These are phyloP conservation scores for Phtheirospermum japonicum DNA, from an alignment of 257 asterid genomes.

Conservation along the genomic window DNA sequence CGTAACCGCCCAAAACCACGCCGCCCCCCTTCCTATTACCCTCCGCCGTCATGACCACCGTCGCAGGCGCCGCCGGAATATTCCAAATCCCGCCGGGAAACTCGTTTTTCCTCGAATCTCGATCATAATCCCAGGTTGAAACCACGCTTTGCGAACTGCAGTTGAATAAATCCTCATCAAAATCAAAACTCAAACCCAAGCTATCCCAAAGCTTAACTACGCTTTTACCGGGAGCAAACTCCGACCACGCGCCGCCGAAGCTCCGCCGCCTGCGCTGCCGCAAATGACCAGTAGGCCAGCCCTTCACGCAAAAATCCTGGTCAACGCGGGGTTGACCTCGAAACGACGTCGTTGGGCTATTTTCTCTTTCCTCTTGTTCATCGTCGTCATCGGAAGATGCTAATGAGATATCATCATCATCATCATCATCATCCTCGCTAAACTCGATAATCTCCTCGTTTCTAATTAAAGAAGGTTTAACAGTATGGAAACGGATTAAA, in stretches of 20 bases:
- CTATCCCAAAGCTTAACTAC: conserved; percentile 94
- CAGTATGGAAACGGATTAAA: conserved; percentile 43
- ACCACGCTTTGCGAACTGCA: conserved; percentile 43
- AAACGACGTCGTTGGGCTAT: conserved; percentile 36
- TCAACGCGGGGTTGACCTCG: conserved; percentile 25
- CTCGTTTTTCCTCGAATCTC: conserved; percentile 18
- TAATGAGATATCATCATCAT: conserved; percentile 43
- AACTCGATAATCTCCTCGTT: conserved; percentile 45
- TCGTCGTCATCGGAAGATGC: conserved; percentile 16
- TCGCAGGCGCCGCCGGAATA: conserved; percentile 11
- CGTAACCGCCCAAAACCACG: conserved; percentile 58
- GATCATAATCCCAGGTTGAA: conserved; percentile 56
- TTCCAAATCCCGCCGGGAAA: conserved; percentile 27
- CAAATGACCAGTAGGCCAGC: conserved; percentile 27
- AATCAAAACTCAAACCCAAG: conserved; percentile 56
- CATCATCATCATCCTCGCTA: conserved; percentile 53
- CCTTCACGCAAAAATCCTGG: conserved; percentile 48
- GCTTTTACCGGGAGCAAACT: conserved; percentile 48
- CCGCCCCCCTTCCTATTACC: conserved; percentile 36
- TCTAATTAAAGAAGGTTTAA: conserved; percentile 44
- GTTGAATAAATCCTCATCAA: conserved; percentile 51
- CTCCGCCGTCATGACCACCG: conserved; percentile 53
- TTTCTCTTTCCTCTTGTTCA: conserved; percentile 38
- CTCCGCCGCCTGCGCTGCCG: conserved; percentile 39
- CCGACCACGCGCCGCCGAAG: conserved; percentile 43